Evolutionary conservation across 441 rosid genomes (phyloP).

Genomic region (Mallotus repandus): DNA sequence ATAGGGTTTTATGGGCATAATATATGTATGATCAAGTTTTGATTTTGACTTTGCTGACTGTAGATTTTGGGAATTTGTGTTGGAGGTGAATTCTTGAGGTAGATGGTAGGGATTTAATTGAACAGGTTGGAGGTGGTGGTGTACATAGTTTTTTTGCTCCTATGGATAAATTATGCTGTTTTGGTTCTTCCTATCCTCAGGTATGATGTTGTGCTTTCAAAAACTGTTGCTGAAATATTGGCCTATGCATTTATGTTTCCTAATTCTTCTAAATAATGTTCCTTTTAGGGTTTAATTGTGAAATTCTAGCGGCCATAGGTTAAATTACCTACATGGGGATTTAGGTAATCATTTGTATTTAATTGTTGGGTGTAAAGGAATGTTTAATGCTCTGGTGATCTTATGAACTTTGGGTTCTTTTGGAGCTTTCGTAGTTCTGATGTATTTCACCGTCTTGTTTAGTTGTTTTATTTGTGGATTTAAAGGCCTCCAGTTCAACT

Average conservation of each 20-base stretch:
- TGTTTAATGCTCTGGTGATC: slow-evolving; percentile 8
- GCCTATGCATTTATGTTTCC: neutral
- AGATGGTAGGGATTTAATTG: slow-evolving; percentile 33
- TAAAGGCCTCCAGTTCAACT: neutral
- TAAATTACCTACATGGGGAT: slow-evolving; percentile 4
- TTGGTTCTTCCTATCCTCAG: slow-evolving; percentile 27
- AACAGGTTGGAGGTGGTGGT: slow-evolving; percentile 21
- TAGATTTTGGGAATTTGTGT: slow-evolving; percentile 25
- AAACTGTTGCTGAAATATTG: slow-evolving; percentile 7
- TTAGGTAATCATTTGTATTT: slow-evolving; percentile 14
- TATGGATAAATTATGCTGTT: slow-evolving; percentile 72
- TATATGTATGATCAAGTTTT: slow-evolving; percentile 16
- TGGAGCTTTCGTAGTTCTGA: slow-evolving; percentile 5
- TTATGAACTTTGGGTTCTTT: neutral
- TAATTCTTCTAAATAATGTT: slow-evolving; percentile 5
- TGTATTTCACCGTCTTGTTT: neutral
- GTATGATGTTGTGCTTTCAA: slow-evolving; percentile 5
- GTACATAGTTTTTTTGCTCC: slow-evolving; percentile 26
- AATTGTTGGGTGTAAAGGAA: slow-evolving; percentile 5
- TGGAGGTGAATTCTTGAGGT: slow-evolving; percentile 9
- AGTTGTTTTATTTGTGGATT: neutral
- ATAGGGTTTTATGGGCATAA: too few species aligned
- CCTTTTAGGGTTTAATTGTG: slow-evolving; percentile 18
- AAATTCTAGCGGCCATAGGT: slow-evolving; percentile 11
- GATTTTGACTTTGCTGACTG: slow-evolving; percentile 34